Evolutionary conservation across 2,329 filamentous ascomycete genomes (phyloP), one percentile per base, ranked within the genome.

Genomic region (Gremmenia infestans): DNA sequence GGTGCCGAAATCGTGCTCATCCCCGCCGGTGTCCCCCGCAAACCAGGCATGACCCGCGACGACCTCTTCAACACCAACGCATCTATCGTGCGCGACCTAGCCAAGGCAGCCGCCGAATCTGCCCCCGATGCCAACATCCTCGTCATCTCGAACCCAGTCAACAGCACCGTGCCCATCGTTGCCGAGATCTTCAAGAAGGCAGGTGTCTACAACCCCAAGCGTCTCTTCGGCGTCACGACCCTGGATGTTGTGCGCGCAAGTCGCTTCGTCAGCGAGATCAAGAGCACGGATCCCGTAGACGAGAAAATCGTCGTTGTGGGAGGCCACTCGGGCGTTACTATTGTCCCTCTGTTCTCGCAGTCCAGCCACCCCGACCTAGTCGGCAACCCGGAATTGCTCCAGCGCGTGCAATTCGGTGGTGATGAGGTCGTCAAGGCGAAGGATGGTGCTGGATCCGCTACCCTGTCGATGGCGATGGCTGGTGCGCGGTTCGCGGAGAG

Each of bases 21-120:
- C 76, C 94, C 94, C 72, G 94, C 94, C 71, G 94, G 94, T 82
- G 93, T 99, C 66, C 94, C 94, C 73, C 91, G 94, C 80, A 70
- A 71, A 86, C 94, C 94, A 74, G 94, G 94, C 79, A 99, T 99
- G 94, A 96, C 89, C 79, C 92, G 94, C 82, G 94, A 99, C 78
- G 93, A 99, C 75, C 88, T 99, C 64, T 99, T 99, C 91, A 97
- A 97, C 87, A 99, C 93, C 83, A 99, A 99, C 78, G 94, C 94
- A 76, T 96, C 91, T 74, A 99, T 99, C 76, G 94, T 99, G 74
- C 92, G 93, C 72, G 94, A 97, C 78, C 86, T 99, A 65, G 92
- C 93, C 79, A 96, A 96, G 85, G 92, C 91, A 70, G 86, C 85
- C 72, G 94, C 94, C 71, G 86, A 96, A 71, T 83, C 89, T 67